A percentile compares a stretch with the other conserved stretches of the same genome.
Conservation (phyloP, 495 filamentous ascomycete species). For the Cryomyces minteri region DNA sequence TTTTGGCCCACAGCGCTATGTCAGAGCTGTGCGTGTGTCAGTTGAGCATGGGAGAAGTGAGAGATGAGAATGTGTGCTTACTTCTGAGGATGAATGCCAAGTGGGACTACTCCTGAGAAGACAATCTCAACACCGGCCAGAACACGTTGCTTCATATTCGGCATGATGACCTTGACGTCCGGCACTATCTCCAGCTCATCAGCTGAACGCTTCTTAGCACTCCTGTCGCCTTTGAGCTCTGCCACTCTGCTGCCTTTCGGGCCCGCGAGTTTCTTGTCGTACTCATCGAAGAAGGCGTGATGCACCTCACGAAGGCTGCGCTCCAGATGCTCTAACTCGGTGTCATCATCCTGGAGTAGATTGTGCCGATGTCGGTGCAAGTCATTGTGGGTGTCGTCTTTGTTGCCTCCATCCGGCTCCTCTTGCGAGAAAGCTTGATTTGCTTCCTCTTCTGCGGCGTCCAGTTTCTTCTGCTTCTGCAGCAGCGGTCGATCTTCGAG, state of each 20-base stretch:
- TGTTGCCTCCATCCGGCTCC: slow-evolving; percentile 12
- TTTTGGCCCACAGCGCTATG: slow-evolving; percentile 63
- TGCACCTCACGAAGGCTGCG: slow-evolving; percentile 59
- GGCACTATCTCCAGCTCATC: slow-evolving; percentile 55
- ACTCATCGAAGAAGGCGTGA: slow-evolving; percentile 60
- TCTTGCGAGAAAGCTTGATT: background rate
- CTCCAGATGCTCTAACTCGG: slow-evolving; percentile 57
- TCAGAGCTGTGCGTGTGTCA: slow-evolving; percentile 37
- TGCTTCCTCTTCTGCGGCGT: slow-evolving; percentile 46
- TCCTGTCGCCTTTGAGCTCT: slow-evolving; percentile 35
- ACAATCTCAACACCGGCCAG: slow-evolving; percentile 55
- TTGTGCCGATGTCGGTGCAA: slow-evolving; percentile 44
- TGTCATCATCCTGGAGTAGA: slow-evolving; percentile 68
- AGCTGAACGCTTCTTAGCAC: slow-evolving; percentile 24
- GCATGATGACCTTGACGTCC: slow-evolving; percentile 69
- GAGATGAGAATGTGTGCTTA: slow-evolving; percentile 14
- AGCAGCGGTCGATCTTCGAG: slow-evolving; percentile 72
- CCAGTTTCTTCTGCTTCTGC: slow-evolving; percentile 72
- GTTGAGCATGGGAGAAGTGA: slow-evolving; percentile 1
- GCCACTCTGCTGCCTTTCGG: slow-evolving; percentile 39
- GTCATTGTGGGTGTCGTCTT: slow-evolving; percentile 25
- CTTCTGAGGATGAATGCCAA: slow-evolving; percentile 51
- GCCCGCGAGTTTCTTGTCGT: slow-evolving; percentile 34
- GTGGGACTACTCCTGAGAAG: slow-evolving; percentile 74
- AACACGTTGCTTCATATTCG: slow-evolving; percentile 51